Conservation (phyloP, 1,284 basidiomycete species). For the Puccinia coronata region DNA sequence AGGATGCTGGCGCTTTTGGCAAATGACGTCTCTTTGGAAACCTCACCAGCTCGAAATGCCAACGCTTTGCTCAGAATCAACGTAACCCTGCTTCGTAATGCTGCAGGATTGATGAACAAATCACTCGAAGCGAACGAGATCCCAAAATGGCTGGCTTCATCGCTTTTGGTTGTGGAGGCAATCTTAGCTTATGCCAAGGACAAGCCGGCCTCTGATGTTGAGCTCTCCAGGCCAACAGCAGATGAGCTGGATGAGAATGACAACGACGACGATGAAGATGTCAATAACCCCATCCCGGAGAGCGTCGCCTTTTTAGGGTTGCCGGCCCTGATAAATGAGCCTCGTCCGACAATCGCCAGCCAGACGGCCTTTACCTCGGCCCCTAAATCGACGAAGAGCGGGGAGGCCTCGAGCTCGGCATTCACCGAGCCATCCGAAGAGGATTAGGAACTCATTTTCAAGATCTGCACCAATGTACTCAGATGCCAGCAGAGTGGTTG, state of each 20-base stretch:
- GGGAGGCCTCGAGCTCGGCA: slow-evolving; percentile 27
- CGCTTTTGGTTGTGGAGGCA: slow-evolving; percentile 77
- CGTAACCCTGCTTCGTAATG: slow-evolving; percentile 52
- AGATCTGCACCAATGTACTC: slow-evolving; percentile 43
- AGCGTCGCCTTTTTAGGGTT: slow-evolving; percentile 25
- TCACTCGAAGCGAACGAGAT: slow-evolving; percentile 52
- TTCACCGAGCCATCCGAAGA: slow-evolving; percentile 20
- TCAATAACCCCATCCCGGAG: too few relatives aligned
- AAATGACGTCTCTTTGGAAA: slow-evolving; percentile 53
- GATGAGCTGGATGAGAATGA: too few relatives aligned
- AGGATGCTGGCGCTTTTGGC: too few relatives aligned
- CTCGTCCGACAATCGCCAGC: slow-evolving; percentile 55
- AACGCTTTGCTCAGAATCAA: slow-evolving; percentile 50
- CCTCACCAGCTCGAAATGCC: slow-evolving; percentile 51
- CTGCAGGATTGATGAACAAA: slow-evolving; percentile 52
- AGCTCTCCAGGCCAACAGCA: too few relatives aligned
- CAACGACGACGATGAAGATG: too few relatives aligned
- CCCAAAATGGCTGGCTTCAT: slow-evolving; percentile 81
- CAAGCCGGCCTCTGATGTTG: too few relatives aligned
- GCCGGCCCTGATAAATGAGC: slow-evolving; percentile 21
- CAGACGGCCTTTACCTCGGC: neutral
- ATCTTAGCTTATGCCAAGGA: too few relatives aligned
- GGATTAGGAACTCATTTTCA: slow-evolving; percentile 39
- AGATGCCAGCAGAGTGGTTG: slow-evolving; percentile 33
- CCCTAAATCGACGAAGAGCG: slow-evolving; percentile 15